Percentiles rank a stretch among this genome's conserved stretches.
These are phyloP conservation scores for Metschnikowia baotianmanensis DNA, from an alignment of 805 yeast genomes.

Conservation along the genomic window DNA sequence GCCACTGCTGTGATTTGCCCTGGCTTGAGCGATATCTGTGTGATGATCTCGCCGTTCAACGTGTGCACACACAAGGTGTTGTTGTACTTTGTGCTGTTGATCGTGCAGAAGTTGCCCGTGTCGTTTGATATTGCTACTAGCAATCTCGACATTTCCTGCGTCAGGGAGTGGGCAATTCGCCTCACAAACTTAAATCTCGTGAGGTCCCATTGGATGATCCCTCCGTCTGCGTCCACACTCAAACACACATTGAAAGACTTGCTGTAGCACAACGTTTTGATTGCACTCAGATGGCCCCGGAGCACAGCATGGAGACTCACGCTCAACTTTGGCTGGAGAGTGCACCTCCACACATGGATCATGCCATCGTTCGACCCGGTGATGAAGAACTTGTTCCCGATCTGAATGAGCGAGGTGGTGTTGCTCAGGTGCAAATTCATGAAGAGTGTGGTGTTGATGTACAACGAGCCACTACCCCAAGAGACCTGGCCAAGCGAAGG, in stretches of 20 bases:
- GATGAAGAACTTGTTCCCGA: constrained; percentile 42
- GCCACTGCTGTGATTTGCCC: constrained; percentile 23
- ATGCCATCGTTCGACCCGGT: constrained; percentile 59
- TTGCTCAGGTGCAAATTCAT: constrained; percentile 40
- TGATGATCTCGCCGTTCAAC: constrained; percentile 51
- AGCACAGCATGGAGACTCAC: constrained; percentile 45
- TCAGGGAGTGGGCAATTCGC: constrained; percentile 21
- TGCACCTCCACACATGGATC: constrained; percentile 56
- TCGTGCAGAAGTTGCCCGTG: constrained; percentile 50
- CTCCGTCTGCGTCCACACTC: constrained; percentile 55
- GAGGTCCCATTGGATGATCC: constrained; percentile 63
- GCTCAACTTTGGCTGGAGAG: constrained; percentile 22
- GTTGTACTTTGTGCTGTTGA: constrained; percentile 21
- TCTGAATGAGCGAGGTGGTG: constrained; percentile 39
- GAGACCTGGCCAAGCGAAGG: constrained; percentile 19
- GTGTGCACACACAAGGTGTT: constrained; percentile 40
- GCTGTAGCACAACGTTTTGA: constrained; percentile 48
- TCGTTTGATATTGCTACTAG: constrained; percentile 50
- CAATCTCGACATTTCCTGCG: constrained; percentile 20
- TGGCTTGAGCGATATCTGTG: constrained; percentile 19
- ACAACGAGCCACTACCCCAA: constrained; percentile 29
- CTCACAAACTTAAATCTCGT: constrained; percentile 51
- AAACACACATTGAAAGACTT: constrained; percentile 53
- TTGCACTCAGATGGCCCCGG: constrained; percentile 55
- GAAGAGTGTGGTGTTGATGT: constrained; percentile 43